Base-by-base conservation (phyloP, 1,284 basidiomycete species). In the Ceratobasidium sp. region DNA sequence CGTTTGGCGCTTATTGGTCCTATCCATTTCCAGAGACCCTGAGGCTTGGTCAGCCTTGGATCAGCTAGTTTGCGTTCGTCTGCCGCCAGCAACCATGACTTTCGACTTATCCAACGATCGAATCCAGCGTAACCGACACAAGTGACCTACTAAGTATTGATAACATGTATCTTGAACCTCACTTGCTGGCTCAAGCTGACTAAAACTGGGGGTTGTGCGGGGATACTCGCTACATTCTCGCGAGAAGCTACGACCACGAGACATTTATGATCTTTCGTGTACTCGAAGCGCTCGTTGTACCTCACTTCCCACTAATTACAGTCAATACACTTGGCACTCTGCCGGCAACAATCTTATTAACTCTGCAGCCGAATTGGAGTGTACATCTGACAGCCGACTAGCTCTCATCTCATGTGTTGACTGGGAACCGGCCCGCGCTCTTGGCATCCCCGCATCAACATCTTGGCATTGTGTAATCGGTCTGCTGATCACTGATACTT, bases 181-280 rank as follows among this genome's bases (percentile, higher is more conserved):
- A n/a, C n/a, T n/a, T n/a, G n/a, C n/a, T n/a, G n/a, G n/a, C n/a
- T n/a, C n/a, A n/a, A n/a, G n/a, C n/a, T n/a, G n/a, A n/a, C n/a
- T n/a, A n/a, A n/a, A n/a, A n/a, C n/a, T n/a, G n/a, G n/a, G n/a
- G n/a, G n/a, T 60, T 60, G 13, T 15, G 5, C 15, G n/a, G 56
- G 9, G 15, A 33, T 23, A 5, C n/a, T 60, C 56, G 56, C 56
- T 60, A 15, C 56, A 60, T 58, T n/a, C 56, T 58, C 56, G 56
- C 56, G 28, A 58, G 56, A 58, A 58, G 56, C 56, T 58, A 6
- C 28, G 13, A 33, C 56, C 56, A 58, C 56, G 56, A 58, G 56
- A 58, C 56, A 33, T n/a, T 23, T n/a, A 33, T 15, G n/a, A 26
- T 33, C 23, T 26, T 13, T 58, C 49, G 12, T 51, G n/a, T 56